Conservation (phyloP, 2,329 filamentous ascomycete genomes). For the Trichoderma polysporum region DNA sequence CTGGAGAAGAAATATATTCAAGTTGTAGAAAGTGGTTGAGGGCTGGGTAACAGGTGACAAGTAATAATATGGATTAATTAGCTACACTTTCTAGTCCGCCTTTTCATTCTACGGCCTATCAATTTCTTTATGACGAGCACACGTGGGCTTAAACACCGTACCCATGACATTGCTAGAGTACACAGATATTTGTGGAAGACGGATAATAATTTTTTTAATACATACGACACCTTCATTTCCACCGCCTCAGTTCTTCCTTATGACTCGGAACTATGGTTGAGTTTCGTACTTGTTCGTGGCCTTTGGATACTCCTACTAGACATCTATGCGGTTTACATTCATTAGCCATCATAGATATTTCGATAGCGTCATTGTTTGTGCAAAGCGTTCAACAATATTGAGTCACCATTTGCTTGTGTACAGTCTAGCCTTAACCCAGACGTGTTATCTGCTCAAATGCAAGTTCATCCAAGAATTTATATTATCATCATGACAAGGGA, state of each 20-base stretch:
- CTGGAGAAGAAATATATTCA: neutral
- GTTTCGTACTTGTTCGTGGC: no score
- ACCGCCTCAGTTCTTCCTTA: no score
- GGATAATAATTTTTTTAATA: no score
- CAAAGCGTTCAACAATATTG: neutral
- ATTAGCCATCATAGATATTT: neutral
- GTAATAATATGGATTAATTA: neutral
- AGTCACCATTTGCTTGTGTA: neutral
- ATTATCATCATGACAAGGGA: neutral
- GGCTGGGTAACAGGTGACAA: neutral
- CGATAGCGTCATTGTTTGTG: neutral
- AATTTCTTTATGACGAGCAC: neutral
- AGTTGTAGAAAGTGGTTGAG: neutral
- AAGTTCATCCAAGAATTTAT: neutral
- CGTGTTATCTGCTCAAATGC: neutral
- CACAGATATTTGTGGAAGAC: no score
- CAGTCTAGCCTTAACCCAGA: neutral
- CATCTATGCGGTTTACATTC: no score
- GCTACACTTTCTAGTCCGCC: neutral
- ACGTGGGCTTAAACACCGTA: neutral
- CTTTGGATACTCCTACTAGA: no score
- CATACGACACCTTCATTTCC: no score
- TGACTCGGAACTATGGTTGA: no score
- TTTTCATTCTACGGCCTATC: neutral
- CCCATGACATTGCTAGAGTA: neutral